Percentiles rank a stretch among this genome's conserved stretches.
phyloP scores from a whole-genome alignment of 257 asterid species.

The Solanum clarkiae region DNA sequence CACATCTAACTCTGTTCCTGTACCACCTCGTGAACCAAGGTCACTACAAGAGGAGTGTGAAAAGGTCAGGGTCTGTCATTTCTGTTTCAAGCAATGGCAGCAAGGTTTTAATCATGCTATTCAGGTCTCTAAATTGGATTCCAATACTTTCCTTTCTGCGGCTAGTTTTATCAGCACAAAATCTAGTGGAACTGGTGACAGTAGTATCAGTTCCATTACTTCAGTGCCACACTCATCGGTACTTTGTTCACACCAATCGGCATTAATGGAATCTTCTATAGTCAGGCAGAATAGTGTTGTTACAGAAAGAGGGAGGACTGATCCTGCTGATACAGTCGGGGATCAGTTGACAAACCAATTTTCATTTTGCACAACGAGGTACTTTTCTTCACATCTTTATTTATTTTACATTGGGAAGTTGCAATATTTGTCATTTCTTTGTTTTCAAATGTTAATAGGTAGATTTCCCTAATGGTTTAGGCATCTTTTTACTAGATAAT shows the following conservation, averaged over 20 bases:
- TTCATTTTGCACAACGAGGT: conserved; percentile 54
- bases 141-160: conserved; percentile 51
- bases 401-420: conserved; percentile 1
- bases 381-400: background rate
- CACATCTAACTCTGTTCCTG: conserved; percentile 70
- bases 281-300: conserved; percentile 29
- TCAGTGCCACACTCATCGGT: conserved; percentile 50
- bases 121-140: conserved; percentile 35
- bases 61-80: conserved; percentile 72
- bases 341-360: conserved; percentile 22
- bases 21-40: conserved; percentile 20
- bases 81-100: conserved; percentile 70
- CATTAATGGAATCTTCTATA: conserved; percentile 35
- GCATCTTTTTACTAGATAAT: background rate
- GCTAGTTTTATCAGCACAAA: conserved; percentile 69
- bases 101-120: conserved; percentile 44
- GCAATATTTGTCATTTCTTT: background rate
- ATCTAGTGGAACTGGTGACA: conserved; percentile 68
- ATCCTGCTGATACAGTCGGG: conserved; percentile 19
- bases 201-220: conserved; percentile 43
- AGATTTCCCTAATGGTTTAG: background rate
- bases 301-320: conserved; percentile 15
- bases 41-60: conserved; percentile 45
- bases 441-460: background rate
- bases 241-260: conserved; percentile 46